These are phyloP conservation scores for Myrmaecium sp. DNA, from an alignment of 2,329 filamentous ascomycete species.

Conservation along the genomic window DNA sequence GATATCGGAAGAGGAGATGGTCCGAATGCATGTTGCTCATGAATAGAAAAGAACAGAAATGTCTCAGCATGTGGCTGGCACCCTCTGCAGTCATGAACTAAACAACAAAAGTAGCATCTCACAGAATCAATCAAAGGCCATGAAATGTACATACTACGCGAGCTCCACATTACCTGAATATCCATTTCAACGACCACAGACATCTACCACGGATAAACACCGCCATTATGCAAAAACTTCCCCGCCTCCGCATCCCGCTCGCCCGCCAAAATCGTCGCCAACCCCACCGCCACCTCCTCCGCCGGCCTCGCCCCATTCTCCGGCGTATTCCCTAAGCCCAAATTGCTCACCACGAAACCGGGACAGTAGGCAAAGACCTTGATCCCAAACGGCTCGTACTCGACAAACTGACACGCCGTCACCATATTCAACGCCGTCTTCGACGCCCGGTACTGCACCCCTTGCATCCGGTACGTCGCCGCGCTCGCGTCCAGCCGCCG, in stretches of 20 bases:
- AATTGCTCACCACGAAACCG: constrained; percentile 20
- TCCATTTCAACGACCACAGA: no score
- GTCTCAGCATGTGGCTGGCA: no score
- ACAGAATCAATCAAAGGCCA: no score
- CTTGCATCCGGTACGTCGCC: constrained; percentile 12
- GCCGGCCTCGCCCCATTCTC: constrained; percentile 20
- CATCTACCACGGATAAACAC: constrained; percentile 16
- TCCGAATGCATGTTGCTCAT: no score
- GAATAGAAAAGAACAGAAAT: no score
- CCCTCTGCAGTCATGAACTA: no score
- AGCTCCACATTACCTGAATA: no score
- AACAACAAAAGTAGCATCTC: no score
- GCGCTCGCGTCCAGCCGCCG: constrained; percentile 11
- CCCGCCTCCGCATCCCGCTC: constrained; percentile 17
- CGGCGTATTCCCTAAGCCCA: constrained; percentile 15
- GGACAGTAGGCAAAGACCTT: constrained; percentile 24
- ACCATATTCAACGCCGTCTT: constrained; percentile 26
- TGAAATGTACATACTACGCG: no score
- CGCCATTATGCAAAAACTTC: constrained; percentile 15
- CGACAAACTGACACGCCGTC: constrained; percentile 12
- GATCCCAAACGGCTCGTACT: constrained; percentile 11
- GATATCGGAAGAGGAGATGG: no score
- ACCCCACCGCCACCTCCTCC: constrained; percentile 14
- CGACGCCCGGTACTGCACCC: constrained; percentile 17
- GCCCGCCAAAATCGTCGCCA: constrained; percentile 21